phyloP scores from a whole-genome alignment of 1,139 yeast species.

The Taphrina communis region DNA sequence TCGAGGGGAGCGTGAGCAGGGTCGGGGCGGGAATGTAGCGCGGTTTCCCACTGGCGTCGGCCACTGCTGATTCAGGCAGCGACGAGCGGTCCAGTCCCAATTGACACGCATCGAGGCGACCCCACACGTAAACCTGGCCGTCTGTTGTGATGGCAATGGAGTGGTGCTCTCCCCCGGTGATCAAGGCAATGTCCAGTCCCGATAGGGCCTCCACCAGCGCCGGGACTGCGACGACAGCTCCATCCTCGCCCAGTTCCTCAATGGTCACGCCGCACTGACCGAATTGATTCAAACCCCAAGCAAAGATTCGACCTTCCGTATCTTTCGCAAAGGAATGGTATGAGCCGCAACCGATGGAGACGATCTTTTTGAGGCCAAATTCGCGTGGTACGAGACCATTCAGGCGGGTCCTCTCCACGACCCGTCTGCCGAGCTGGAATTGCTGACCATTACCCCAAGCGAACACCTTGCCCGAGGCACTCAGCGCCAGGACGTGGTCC shows the following conservation, averaged over 20 bases:
- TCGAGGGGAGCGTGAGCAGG: constrained; percentile 48
- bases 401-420: constrained; percentile 75
- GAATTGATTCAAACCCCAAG: constrained; percentile 96
- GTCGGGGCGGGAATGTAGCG: constrained; percentile 91
- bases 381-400: constrained; percentile 76
- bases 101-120: constrained; percentile 92
- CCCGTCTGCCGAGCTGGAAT: constrained; percentile 83
- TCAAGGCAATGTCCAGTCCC: constrained; percentile 62
- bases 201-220: constrained; percentile 68
- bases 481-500: constrained; percentile 86
- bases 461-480: constrained; percentile 80
- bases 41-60: constrained; percentile 77
- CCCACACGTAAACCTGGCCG: constrained; percentile 83
- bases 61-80: constrained; percentile 70
- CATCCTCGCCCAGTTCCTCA: constrained; percentile 70
- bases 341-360: constrained; percentile 87
- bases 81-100: constrained; percentile 74
- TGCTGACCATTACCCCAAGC: constrained; percentile 99
- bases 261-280: constrained; percentile 89
- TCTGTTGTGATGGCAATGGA: constrained; percentile 71
- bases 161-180: constrained; percentile 96
- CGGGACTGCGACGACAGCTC: constrained; percentile 74
- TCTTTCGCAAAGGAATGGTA: constrained; percentile 94
- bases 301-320: constrained; percentile 67
- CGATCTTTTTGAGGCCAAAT: constrained; percentile 69